Base-by-base conservation (phyloP, 208 protist species). In the Strigomonas culicis region DNA sequence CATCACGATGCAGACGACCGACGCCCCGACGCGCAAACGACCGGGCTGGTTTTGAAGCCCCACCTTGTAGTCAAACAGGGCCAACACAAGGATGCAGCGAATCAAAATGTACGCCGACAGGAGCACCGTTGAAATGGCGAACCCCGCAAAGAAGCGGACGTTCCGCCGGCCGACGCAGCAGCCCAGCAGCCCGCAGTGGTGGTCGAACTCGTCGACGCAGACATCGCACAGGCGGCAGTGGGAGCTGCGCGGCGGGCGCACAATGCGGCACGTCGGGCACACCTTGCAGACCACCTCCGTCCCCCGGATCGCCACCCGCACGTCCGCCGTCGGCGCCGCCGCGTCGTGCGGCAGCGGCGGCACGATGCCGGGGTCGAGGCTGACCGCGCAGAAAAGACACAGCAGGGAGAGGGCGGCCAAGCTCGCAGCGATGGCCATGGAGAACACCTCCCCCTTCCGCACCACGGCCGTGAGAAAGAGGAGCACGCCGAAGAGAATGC, bases 201-300 rank as follows among this genome's bases (percentile, higher is more conserved):
- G 90, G 59, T 96, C 90, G 62, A 82, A 96, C 65, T 89, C 84
- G 49, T 90, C 77, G 21, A 96, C 86, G 71, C 90, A 96, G 22
- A 85, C 78, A 55, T 92, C 87, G 72, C 88, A 93, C 44, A 80
- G 77, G 15, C 66, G 65, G 66, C 90, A 96, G 70, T 96, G 90
- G 21, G 79, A 77, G 56, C 82, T 84, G 41, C 87, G 82, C 39
- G 88, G 88, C 0, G 90, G 90, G 0, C 90, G 82, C 7, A 82
- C 10, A 25, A 96, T 83, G 59, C 89, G 66, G 66, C 90, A 96
- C 47, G 84, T 94, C n/a, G 64, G 67, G 79, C 90, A 95, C 51
- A 90, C 67, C 50, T 84, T 84, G 64, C 77, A 85, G 56, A 71
- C 63, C 13, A 93, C 67, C 55, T 70, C 36, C 41, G 59, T 67